A percentile compares a stretch with the other conserved stretches of the same genome.
These are phyloP conservation scores for Diaporthe ilicicola DNA, from an alignment of 2,329 filamentous ascomycete genomes.

Conservation along the genomic window DNA sequence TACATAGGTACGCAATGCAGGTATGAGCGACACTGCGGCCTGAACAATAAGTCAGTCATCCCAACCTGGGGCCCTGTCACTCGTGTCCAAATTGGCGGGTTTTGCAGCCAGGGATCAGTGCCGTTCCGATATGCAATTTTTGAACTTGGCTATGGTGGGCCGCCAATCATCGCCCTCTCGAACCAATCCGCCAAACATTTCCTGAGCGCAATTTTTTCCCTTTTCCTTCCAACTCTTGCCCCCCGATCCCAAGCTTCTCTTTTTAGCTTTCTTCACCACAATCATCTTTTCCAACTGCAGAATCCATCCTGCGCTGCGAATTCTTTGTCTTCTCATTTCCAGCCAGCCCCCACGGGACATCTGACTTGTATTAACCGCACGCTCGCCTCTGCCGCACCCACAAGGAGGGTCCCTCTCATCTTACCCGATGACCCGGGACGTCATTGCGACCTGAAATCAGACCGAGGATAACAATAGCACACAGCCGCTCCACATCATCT, in stretches of 20 bases:
- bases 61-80: background rate
- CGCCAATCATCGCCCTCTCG: background rate
- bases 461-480: constrained; percentile 19
- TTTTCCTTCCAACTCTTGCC: background rate
- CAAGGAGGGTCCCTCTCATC: background rate
- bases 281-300: background rate
- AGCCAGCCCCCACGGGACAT: background rate
- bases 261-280: background rate
- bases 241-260: constrained; percentile 8
- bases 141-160: background rate
- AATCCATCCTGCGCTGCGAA: background rate
- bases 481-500: background rate
- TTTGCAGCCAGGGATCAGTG: constrained; percentile 9
- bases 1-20: no score
- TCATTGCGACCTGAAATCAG: constrained; percentile 26
- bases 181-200: constrained; percentile 19
- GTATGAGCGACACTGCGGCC: background rate
- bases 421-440: constrained; percentile 17
- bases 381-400: background rate
- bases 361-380: background rate
- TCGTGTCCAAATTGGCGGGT: constrained; percentile 10
- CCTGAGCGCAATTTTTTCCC: constrained; percentile 21
- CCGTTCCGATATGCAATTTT: constrained; percentile 20
- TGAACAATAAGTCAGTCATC: constrained; percentile 8
- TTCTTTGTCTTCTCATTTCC: constrained; percentile 2